Percentiles rank a stretch among this genome's conserved stretches.
Evolutionary conservation across 768 basidiomycete species (phyloP).

Genomic region (Nevesoporus exiguus): DNA sequence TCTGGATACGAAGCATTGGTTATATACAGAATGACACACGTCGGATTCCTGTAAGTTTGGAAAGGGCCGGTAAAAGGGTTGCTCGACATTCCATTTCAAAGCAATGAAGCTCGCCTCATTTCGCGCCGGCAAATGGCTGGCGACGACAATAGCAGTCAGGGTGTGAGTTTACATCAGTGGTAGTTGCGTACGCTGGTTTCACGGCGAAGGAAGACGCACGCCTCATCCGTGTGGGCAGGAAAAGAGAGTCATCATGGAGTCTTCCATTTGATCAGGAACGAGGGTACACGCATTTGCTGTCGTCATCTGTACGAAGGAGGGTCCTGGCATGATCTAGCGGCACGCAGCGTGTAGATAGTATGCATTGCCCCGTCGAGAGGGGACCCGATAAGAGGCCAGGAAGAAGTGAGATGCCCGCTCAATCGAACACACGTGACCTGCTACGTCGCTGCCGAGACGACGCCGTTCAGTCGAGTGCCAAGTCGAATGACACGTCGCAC

Average conservation of each 20-base stretch:
- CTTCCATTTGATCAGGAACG: too few species aligned
- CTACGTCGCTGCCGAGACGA: too few species aligned
- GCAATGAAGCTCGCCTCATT: not conserved
- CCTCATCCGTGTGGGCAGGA: not conserved
- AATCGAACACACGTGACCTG: too few species aligned
- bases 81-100: conserved; percentile 4
- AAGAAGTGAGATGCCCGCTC: too few species aligned
- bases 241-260: not conserved
- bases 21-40: conserved; percentile 16
- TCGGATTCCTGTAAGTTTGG: not conserved
- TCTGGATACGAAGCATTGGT: not conserved
- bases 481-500: too few species aligned
- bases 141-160: not conserved
- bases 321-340: not conserved
- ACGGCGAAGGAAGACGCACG: not conserved
- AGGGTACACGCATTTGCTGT: not conserved
- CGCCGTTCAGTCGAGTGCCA: too few species aligned
- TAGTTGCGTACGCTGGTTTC: not conserved
- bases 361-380: too few species aligned
- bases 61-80: conserved; percentile 4
- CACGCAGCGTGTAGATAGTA: not conserved
- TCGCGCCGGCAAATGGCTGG: not conserved
- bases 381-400: too few species aligned
- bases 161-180: not conserved
- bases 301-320: not conserved